A percentile compares a stretch with the other conserved stretches of the same genome.
Conservation (phyloP, 768 basidiomycete species). For the Boletus vinaceobasis region DNA sequence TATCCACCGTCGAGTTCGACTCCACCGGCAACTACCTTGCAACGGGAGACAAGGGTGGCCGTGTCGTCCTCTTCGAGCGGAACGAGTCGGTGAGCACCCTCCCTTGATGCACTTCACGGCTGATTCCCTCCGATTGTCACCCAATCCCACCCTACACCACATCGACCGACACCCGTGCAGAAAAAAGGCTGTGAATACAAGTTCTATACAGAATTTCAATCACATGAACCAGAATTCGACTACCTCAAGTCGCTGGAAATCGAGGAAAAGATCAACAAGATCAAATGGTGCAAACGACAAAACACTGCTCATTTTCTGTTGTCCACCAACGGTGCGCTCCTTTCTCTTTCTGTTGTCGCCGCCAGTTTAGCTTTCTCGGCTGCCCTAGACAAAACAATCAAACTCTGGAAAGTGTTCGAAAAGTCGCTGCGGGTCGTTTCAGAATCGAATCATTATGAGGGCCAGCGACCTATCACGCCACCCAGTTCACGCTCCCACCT, state of each 20-base stretch:
- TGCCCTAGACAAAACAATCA: constrained; percentile 93
- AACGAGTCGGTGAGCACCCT: constrained; percentile 80
- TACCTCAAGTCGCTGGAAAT: constrained; percentile 99
- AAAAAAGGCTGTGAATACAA: constrained; percentile 99
- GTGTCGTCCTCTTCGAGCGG: constrained; percentile 97
- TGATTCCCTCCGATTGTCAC: constrained; percentile 35
- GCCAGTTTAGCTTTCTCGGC: neutral
- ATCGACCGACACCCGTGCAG: constrained; percentile 40
- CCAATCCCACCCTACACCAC: constrained; percentile 9
- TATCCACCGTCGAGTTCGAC: constrained; percentile 99
- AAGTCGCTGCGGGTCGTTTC: constrained; percentile 94
- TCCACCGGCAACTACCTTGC: constrained; percentile 99
- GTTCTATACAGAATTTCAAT: constrained; percentile 99
- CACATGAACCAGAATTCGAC: constrained; percentile 99
- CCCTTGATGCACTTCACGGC: constrained; percentile 12
- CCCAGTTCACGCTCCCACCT: constrained; percentile 59
- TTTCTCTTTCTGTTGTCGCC: neutral
- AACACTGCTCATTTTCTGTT: constrained; percentile 96
- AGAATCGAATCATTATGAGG: constrained; percentile 91
- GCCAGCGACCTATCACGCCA: constrained; percentile 64
- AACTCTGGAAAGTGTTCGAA: constrained; percentile 99
- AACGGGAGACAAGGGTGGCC: constrained; percentile 98
- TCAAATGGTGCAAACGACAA: constrained; percentile 99
- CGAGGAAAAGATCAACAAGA: constrained; percentile 99
- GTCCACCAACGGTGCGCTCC: constrained; percentile 84